phyloP scores from a whole-genome alignment of 2,329 filamentous ascomycete species.

The Colletotrichum somersetense region DNA sequence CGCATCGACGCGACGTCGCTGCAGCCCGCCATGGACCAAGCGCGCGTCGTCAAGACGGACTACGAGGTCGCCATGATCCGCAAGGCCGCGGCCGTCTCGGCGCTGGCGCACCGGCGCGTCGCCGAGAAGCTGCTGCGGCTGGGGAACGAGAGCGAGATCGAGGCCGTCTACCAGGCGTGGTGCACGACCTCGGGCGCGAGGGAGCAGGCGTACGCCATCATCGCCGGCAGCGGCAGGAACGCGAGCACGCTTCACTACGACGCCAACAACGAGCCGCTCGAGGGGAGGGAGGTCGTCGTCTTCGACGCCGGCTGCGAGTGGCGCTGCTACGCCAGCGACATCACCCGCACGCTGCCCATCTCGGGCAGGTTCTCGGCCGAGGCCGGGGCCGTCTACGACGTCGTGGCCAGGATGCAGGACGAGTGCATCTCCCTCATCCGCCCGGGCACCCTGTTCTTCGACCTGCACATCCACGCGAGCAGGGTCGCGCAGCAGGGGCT shows the following conservation, averaged over 20 bases:
- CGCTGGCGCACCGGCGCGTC: constrained; percentile 80
- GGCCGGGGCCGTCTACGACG: constrained; percentile 78
- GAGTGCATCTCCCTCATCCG: constrained; percentile 77
- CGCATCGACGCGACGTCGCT: constrained; percentile 66
- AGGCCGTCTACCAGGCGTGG: constrained; percentile 79
- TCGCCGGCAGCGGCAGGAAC: constrained; percentile 86
- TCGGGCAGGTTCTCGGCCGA: constrained; percentile 76
- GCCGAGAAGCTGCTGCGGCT: constrained; percentile 73
- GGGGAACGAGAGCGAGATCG: constrained; percentile 84
- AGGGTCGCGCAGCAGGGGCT: constrained; percentile 79
- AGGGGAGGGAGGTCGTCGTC: constrained; percentile 79
- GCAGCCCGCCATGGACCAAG: constrained; percentile 80
- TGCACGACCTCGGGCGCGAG: constrained; percentile 81
- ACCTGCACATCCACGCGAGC: constrained; percentile 80
- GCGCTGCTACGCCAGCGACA: constrained; percentile 86
- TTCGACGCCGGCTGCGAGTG: constrained; percentile 92
- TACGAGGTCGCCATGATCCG: constrained; percentile 88
- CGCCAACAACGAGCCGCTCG: constrained; percentile 80
- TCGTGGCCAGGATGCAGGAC: constrained; percentile 86
- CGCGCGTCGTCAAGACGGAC: constrained; percentile 85
- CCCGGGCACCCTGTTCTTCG: constrained; percentile 77
- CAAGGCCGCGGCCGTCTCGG: constrained; percentile 84
- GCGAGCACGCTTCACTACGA: constrained; percentile 89
- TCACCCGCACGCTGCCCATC: constrained; percentile 89
- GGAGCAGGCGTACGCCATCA: constrained; percentile 87